A percentile compares a stretch with the other conserved stretches of the same genome.
Conservation (phyloP, 1,284 basidiomycete genomes). For the Malassezia yamatoensis region DNA sequence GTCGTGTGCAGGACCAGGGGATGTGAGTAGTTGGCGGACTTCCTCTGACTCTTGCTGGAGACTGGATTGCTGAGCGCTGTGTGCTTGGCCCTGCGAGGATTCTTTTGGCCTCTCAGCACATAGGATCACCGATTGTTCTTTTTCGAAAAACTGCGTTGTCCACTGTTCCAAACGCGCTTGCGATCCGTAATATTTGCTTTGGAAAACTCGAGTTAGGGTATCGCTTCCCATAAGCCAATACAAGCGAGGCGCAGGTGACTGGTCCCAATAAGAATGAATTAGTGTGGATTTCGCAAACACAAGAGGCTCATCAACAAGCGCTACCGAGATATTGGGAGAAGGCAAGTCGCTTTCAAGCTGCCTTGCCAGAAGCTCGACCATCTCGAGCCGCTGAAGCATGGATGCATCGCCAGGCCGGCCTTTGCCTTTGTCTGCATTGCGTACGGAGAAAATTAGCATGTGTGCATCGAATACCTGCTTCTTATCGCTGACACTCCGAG, state of each 20-base stretch:
- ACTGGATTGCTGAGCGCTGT: neutral
- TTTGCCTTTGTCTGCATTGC: slow-evolving; percentile 73
- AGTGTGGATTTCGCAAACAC: slow-evolving; percentile 71
- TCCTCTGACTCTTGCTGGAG: slow-evolving; percentile 17
- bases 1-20: neutral
- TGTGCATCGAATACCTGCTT: slow-evolving; percentile 59
- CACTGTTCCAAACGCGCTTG: slow-evolving; percentile 54
- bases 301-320: slow-evolving; percentile 71
- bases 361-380: slow-evolving; percentile 46
- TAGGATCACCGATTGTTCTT: slow-evolving; percentile 58
- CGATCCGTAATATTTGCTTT: slow-evolving; percentile 63
- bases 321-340: slow-evolving; percentile 57
- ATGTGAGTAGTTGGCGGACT: slow-evolving; percentile 15
- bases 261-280: neutral
- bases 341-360: slow-evolving; percentile 19
- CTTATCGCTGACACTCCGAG: neutral
- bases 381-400: slow-evolving; percentile 36
- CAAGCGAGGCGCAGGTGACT: slow-evolving; percentile 39
- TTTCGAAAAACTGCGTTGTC: slow-evolving; percentile 57
- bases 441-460: slow-evolving; percentile 71
- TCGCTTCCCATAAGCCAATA: slow-evolving; percentile 74
- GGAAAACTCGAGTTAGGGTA: slow-evolving; percentile 74
- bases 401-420: slow-evolving; percentile 58
- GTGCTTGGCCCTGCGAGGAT: slow-evolving; percentile 4
- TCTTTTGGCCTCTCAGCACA: slow-evolving; percentile 22